A percentile compares a stretch with the other conserved stretches of the same genome.
Conservation (phyloP, 2,329 filamentous ascomycete genomes). For the Trichoderma aggressivum region DNA sequence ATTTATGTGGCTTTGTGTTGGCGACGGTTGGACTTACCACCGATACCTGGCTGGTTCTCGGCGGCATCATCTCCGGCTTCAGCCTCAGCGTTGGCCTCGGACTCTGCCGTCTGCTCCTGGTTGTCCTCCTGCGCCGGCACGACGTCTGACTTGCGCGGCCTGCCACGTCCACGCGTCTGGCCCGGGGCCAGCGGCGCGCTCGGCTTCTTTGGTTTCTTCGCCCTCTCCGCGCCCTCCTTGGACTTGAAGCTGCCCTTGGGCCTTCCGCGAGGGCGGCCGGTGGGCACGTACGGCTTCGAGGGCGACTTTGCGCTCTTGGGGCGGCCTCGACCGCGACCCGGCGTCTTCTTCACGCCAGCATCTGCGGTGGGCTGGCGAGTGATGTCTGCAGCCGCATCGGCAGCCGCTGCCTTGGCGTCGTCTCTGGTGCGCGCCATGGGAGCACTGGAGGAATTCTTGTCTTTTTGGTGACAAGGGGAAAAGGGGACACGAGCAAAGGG, state of each 20-base stretch:
- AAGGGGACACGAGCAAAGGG: background rate
- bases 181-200: conserved; percentile 22
- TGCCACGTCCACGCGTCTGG: conserved; percentile 27
- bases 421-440: conserved; percentile 35
- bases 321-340: conserved; percentile 43
- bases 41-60: conserved; percentile 4
- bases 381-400: conserved; percentile 37
- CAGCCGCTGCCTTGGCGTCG: conserved; percentile 25
- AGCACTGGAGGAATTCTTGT: background rate
- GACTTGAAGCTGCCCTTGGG: conserved; percentile 42
- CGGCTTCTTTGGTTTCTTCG: conserved; percentile 8
- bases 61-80: conserved; percentile 14
- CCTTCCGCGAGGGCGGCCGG: conserved; percentile 47
- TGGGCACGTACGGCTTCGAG: conserved; percentile 35
- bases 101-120: conserved; percentile 19
- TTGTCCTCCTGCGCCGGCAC: conserved; percentile 24
- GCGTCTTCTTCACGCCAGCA: conserved; percentile 35
- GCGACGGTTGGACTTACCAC: conserved; percentile 17
- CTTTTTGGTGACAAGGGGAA: background rate
- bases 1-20: background rate
- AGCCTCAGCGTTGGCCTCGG: conserved; percentile 22
- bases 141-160: conserved; percentile 30
- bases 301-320: conserved; percentile 38
- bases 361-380: conserved; percentile 21
- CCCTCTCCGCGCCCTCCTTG: conserved; percentile 12